Conservation (phyloP, 2,329 filamentous ascomycete species). For the Xylaria sp. region DNA sequence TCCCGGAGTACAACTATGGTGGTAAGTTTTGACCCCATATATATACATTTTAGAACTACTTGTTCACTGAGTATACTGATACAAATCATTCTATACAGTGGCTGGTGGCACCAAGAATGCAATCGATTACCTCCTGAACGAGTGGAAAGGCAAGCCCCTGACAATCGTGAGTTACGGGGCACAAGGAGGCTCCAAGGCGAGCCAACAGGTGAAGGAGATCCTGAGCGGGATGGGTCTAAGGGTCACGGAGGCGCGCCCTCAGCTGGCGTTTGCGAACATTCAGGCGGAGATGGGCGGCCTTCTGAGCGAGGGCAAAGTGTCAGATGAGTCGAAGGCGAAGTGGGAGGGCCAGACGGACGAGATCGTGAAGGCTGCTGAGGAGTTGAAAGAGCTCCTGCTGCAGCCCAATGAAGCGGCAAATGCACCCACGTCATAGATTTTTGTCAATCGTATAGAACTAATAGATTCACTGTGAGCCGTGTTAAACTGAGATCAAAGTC, state of each 20-base stretch:
- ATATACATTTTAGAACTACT: not conserved
- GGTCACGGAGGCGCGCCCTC: constrained; percentile 49
- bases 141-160: constrained; percentile 67
- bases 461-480: not conserved
- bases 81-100: constrained; percentile 42
- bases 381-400: constrained; percentile 45
- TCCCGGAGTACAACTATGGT: constrained; percentile 68
- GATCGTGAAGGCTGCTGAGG: constrained; percentile 43
- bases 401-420: constrained; percentile 37
- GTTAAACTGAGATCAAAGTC: not conserved
- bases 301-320: constrained; percentile 42
- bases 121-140: constrained; percentile 69
- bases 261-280: constrained; percentile 46
- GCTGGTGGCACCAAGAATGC: constrained; percentile 69
- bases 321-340: constrained; percentile 38
- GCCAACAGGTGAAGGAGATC: constrained; percentile 45
- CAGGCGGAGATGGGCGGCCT: constrained; percentile 39
- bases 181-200: constrained; percentile 52
- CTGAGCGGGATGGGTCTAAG: constrained; percentile 49
- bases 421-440: constrained; percentile 25
- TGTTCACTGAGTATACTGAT: not conserved
- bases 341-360: constrained; percentile 41
- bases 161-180: constrained; percentile 66
- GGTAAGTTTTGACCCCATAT: constrained; percentile 29
- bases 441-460: not conserved